Evolutionary conservation across 202 grass and related monocot genomes (phyloP).

Genomic region (Zizania palustris): DNA sequence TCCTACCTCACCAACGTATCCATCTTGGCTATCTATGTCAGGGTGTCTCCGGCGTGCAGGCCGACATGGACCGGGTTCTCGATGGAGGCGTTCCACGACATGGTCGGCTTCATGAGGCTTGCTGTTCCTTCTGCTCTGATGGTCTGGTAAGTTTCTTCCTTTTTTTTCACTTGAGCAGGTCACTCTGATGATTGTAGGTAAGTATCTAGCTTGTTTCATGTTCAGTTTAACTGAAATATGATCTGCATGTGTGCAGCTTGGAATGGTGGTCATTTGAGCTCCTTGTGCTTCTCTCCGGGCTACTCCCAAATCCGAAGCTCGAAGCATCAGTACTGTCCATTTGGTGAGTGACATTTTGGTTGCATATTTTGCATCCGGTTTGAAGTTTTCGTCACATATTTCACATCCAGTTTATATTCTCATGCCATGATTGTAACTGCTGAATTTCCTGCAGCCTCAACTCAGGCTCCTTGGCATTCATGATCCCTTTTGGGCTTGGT

Average conservation of each 20-base stretch:
- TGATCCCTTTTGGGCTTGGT: slow-evolving; percentile 40
- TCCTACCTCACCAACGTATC: slow-evolving; percentile 59
- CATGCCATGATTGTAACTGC: too few species aligned
- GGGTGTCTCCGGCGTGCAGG: slow-evolving; percentile 53
- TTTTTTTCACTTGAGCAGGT: neutral
- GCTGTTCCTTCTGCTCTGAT: slow-evolving; percentile 78
- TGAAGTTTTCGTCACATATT: neutral
- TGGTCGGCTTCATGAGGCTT: slow-evolving; percentile 59
- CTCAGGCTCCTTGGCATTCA: slow-evolving; percentile 20
- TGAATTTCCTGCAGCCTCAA: slow-evolving; percentile 25
- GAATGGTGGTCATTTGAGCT: slow-evolving; percentile 91
- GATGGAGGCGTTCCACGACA: slow-evolving; percentile 59
- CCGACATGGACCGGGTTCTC: slow-evolving; percentile 68
- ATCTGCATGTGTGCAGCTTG: slow-evolving; percentile 48
- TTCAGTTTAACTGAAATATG: slow-evolving; percentile 5
- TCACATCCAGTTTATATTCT: neutral
- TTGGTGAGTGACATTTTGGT: slow-evolving; percentile 40
- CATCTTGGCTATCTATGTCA: slow-evolving; percentile 60
- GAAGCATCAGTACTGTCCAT: slow-evolving; percentile 82
- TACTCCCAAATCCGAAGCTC: slow-evolving; percentile 83
- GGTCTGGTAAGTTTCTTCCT: slow-evolving; percentile 63
- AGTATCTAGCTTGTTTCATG: neutral
- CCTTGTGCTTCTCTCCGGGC: slow-evolving; percentile 73
- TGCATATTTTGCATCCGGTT: neutral
- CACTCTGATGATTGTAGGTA: neutral